Conservation (phyloP, 768 basidiomycete genomes). For the Strobilomyces dryophilus region DNA sequence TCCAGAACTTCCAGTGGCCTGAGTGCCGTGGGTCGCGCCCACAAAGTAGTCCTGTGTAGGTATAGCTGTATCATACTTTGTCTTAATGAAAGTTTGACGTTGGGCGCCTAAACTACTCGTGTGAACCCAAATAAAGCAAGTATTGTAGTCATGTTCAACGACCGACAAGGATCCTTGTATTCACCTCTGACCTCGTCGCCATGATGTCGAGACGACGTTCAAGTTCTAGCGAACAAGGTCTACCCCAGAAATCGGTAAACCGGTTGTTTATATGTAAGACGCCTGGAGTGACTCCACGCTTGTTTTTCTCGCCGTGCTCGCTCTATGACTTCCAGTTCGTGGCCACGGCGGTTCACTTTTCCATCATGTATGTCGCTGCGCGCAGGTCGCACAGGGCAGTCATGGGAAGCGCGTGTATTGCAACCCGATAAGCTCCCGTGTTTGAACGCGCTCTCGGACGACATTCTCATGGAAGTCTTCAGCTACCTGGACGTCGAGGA, state of each 20-base stretch:
- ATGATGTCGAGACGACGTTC: slow-evolving; percentile 19
- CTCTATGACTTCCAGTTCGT: slow-evolving; percentile 25
- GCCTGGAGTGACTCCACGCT: not conserved
- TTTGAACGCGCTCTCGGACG: slow-evolving; percentile 33
- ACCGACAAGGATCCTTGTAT: slow-evolving; percentile 21
- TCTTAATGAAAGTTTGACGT: not conserved
- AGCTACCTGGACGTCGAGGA: slow-evolving; percentile 35
- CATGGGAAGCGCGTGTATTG: slow-evolving; percentile 25
- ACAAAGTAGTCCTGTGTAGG: not conserved
- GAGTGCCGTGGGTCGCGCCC: not conserved
- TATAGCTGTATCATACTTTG: slow-evolving; percentile 2
- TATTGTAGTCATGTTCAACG: slow-evolving; percentile 19
- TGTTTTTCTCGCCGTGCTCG: slow-evolving; percentile 3
- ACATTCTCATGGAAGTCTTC: slow-evolving; percentile 37
- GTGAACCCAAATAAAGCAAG: slow-evolving; percentile 15
- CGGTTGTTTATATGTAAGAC: slow-evolving; percentile 17
- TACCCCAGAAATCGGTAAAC: slow-evolving; percentile 14
- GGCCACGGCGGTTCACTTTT: slow-evolving; percentile 21
- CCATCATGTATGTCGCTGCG: slow-evolving; percentile 13
- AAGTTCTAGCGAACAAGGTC: slow-evolving; percentile 19
- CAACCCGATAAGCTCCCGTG: slow-evolving; percentile 24
- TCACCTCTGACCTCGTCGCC: slow-evolving; percentile 16
- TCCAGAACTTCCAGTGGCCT: no score
- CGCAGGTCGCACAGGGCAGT: slow-evolving; percentile 12
- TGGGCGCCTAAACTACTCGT: not conserved